phyloP scores from a whole-genome alignment of 192 early-diverging fungal species.

The Pecoramyces ruminantium region DNA sequence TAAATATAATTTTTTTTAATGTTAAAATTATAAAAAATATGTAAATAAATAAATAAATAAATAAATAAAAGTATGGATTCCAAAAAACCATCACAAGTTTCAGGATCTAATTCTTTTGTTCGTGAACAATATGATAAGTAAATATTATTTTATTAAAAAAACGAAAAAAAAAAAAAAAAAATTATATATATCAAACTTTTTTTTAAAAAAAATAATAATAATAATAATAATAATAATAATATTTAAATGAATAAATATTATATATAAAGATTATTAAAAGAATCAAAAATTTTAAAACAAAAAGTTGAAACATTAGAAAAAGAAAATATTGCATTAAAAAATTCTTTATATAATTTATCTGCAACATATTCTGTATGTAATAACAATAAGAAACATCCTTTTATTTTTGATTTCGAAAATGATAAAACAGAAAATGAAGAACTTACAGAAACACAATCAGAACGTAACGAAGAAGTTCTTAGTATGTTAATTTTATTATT shows the following conservation, averaged over 20 bases:
- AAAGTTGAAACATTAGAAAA: conserved; percentile 50
- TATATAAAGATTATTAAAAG: conserved; percentile 32
- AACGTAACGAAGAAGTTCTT: background rate
- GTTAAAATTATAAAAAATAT: no score
- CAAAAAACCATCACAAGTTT: background rate
- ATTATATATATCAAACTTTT: background rate
- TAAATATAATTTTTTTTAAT: no score
- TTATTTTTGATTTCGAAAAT: conserved; percentile 18
- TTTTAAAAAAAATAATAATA: no score
- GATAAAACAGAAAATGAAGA: conserved; percentile 1
- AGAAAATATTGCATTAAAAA: conserved; percentile 67
- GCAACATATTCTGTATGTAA: conserved; percentile 37
- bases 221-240: no score
- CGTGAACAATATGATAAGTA: background rate
- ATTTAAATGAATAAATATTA: no score
- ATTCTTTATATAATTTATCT: conserved; percentile 65
- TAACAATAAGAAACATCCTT: conserved; percentile 14
- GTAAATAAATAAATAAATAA: no score
- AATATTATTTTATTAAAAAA: conserved; percentile 28
- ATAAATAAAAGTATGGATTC: background rate
- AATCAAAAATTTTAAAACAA: conserved; percentile 53
- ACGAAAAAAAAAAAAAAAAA: conserved; percentile 20
- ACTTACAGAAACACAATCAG: background rate
- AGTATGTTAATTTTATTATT: background rate
- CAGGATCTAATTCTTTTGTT: background rate